These are phyloP conservation scores for Zostera marina DNA, from an alignment of 116 monocot genomes.

Conservation along the genomic window DNA sequence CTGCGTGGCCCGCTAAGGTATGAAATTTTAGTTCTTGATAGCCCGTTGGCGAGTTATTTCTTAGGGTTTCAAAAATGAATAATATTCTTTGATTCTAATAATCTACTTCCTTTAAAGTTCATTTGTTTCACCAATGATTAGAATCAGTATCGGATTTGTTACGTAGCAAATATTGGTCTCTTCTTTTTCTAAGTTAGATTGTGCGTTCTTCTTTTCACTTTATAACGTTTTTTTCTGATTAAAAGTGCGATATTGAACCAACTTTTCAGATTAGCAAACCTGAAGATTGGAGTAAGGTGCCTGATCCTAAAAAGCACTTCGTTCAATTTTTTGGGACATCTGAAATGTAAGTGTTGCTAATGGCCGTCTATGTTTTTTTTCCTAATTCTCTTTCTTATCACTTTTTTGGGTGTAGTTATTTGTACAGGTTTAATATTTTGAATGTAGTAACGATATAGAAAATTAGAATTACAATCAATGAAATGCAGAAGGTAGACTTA, in stretches of 20 bases:
- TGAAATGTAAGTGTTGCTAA: conserved; percentile 54
- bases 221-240: neutral
- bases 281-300: conserved; percentile 55
- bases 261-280: conserved; percentile 69
- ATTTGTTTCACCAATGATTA: neutral
- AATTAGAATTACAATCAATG: too few species aligned
- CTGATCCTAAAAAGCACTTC: conserved; percentile 78
- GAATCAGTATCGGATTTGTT: neutral
- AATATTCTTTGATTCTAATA: neutral
- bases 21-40: neutral
- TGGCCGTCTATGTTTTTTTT: neutral
- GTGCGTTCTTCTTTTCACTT: neutral
- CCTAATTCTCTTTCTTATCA: neutral
- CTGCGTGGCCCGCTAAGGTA: conserved; percentile 78
- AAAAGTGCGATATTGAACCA: neutral
- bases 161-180: neutral
- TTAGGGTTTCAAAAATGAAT: neutral
- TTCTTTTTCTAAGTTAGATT: neutral
- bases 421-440: too few species aligned
- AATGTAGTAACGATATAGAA: too few species aligned
- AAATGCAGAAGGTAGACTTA: too few species aligned
- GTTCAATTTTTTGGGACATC: conserved; percentile 84
- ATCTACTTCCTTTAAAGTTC: neutral
- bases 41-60: neutral
- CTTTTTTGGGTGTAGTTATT: neutral